Base-by-base conservation (phyloP, 2,329 filamentous ascomycete genomes). In the Cytospora piceicola region DNA sequence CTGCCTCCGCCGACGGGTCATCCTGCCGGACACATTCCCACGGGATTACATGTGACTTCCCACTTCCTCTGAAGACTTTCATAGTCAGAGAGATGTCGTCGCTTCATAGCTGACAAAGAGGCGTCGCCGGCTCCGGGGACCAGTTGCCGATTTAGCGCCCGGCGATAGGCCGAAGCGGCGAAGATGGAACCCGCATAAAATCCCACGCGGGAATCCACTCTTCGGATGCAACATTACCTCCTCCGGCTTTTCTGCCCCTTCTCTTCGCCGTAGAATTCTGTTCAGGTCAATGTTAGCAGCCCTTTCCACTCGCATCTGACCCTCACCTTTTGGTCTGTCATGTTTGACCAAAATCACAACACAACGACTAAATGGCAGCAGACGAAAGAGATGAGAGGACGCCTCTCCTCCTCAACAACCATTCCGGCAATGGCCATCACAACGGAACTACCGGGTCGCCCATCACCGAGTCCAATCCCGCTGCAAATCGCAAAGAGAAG, bases 341-440 rank as follows among this genome's bases (percentile, higher is more conserved):
- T 64, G 49, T 20, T 12, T 22, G 12, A 36, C 22, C 4, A 8
- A n/a, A n/a, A n/a, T n/a, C n/a, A 27, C 36, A 17, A 46, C 57
- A 24, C 22, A 49, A 49, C 46, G 9, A 36, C 17, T 63, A 46
- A 5, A 66, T 63, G 66, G 59, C 63, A 32, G 64, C 53, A 59
- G 36, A 62, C 15, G n/a, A 49, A 17, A 61, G 51, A 49, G 61
- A 68, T 42, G 67, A 68, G 67, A 61, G 58, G 46, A 67, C 67
- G 20, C 67, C 67, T 42, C 65, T 68, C 52, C 65, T 68, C 22
- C 64, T 67, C 57, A 61, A 56, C 22, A 57, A 56, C 39, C 8
- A 20, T 11, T 46, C 56, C 7, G 49, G 59, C 56, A 64, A 65
- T 42, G 54, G 52, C 39, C 52, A 58, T 15, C 54, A 22, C 6